Base-by-base conservation (phyloP, 805 yeast genomes). In the Scheffersomyces amazonensis region DNA sequence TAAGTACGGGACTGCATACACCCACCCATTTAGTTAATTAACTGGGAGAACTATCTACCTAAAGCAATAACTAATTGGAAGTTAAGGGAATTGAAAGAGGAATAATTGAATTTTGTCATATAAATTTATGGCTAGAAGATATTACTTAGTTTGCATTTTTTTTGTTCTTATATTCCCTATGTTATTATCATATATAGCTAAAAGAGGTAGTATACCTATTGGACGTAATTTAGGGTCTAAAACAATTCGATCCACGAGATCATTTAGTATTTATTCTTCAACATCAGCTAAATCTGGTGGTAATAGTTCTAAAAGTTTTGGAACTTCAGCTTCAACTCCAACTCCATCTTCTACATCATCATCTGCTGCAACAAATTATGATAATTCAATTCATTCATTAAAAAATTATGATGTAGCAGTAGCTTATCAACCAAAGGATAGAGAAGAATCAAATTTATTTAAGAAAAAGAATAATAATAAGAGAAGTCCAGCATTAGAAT, bases 391-490 rank as follows among this genome's bases (percentile, higher is more conserved):
- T 37, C 53, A 48, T 22, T 36, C 44, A 32, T 49, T 55, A 28
- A 28, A 68, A 34, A 65, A 69, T 23, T 82, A 76, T 54, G 67
- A 76, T 23, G 66, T 81, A 11, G 77, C 87, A 0, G 86, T 84
- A 13, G 85, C 89, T 1, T 86, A 71, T 54, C 84, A 80, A 53
- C 87, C 93, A 3, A 86, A 86, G 53, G 81, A 79, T 50, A 64
- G 93, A 39, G 62, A 66, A 31, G 80, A 73, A 34, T 73, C 75
- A 40, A 68, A 74, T 58, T 43, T 68, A 43, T 60, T 80, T 52
- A 56, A 57, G 38, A 54, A 48, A 43, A 53, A 49, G 21, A 49
- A 49, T 27, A 44, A 43, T 30, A 40, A 50, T 33, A 49, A 48
- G 32, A 59, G 52, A 12, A 40, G 65, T 7, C 66, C 69, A 4